Evolutionary conservation across 371 early-diverging fungal species (phyloP), one percentile per base, ranked within the genome.

Genomic region (Syncephalis fuscata): DNA sequence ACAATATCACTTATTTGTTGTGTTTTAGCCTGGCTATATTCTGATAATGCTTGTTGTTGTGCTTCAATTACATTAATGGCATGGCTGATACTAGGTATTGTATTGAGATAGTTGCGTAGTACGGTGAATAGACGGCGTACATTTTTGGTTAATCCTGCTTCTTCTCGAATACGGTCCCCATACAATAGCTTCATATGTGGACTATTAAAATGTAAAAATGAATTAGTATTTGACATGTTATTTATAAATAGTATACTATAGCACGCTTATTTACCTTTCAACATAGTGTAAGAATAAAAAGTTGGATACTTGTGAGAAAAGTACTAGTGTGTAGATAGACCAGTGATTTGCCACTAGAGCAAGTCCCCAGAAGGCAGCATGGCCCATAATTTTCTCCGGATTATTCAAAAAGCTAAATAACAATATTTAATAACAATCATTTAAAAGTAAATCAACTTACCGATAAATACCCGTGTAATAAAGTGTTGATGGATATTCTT

Each of bases 321-420:
- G 51, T 1, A 93, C 85, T 48, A 93, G 57, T 22, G 71, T 68
- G 53, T 85, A 80, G 56, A 92, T 67, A 7, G 72, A 58, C 67
- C 81, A 78, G 39, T 78, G 79, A 44, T 74, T 75, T 46, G 84
- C 76, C 51, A 88, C 82, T 49, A 92, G 56, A 3, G 91, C 74
- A 58, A 91, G 67, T 5, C 92, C 94, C 76, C 85, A 94, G 59
- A 85, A 82, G 11, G 88, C 78, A 8, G 88, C 76, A 57, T 88
- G 84, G 9, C 89, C 84, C 63, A 90, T 80, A 32, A 88, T 70
- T 59, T 85, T 84, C 49, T 90, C 90, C 1, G 92, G 92, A 56
- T 88, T 87, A 58, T 90, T 91, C 22, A 90, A 70, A 46, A 73
- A 82, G 54, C 81, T 70, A 51, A 32, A 7, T 11, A 32, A 7